phyloP scores from a whole-genome alignment of 768 basidiomycete genomes.

The Hebeloma cylindrosporum region DNA sequence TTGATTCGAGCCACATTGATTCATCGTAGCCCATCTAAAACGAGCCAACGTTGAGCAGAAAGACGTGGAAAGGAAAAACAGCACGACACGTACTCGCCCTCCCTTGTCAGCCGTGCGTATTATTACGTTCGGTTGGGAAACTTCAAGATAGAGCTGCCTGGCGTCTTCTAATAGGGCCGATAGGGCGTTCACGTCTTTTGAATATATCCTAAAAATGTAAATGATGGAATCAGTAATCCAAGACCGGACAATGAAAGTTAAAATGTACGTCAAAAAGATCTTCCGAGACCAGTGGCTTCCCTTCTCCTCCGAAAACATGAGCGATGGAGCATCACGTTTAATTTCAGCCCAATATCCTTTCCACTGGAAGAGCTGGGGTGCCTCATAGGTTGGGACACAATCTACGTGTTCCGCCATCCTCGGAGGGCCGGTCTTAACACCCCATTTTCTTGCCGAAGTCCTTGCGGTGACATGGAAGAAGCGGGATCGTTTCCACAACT shows the following conservation, averaged over 20 bases:
- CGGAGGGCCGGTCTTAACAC: constrained; percentile 27
- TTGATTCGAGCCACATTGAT: constrained; percentile 42
- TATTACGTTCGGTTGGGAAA: constrained; percentile 40
- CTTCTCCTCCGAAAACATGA: constrained; percentile 8
- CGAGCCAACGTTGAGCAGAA: no score
- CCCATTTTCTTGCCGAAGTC: constrained; percentile 39
- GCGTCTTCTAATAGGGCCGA: constrained; percentile 43
- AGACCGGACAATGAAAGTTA: background rate
- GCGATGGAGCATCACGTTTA: constrained; percentile 19
- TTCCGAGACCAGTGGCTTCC: constrained; percentile 18
- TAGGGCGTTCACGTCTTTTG: constrained; percentile 38
- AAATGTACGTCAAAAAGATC: constrained; percentile 34
- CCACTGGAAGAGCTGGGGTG: constrained; percentile 44
- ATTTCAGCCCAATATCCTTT: constrained; percentile 45
- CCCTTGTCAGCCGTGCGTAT: constrained; percentile 37
- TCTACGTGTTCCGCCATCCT: constrained; percentile 31
- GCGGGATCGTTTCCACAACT: constrained; percentile 40
- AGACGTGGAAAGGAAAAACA: background rate
- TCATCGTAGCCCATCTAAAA: constrained; percentile 39
- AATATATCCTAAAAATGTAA: constrained; percentile 36
- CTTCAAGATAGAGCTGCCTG: constrained; percentile 36
- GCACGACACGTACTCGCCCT: constrained; percentile 10
- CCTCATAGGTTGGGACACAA: constrained; percentile 40
- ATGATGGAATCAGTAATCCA: no score
- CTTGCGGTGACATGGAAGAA: constrained; percentile 41